Evolutionary conservation across 164 flowering plant genomes (phyloP).

Genomic region (Aristolochia fimbriata): DNA sequence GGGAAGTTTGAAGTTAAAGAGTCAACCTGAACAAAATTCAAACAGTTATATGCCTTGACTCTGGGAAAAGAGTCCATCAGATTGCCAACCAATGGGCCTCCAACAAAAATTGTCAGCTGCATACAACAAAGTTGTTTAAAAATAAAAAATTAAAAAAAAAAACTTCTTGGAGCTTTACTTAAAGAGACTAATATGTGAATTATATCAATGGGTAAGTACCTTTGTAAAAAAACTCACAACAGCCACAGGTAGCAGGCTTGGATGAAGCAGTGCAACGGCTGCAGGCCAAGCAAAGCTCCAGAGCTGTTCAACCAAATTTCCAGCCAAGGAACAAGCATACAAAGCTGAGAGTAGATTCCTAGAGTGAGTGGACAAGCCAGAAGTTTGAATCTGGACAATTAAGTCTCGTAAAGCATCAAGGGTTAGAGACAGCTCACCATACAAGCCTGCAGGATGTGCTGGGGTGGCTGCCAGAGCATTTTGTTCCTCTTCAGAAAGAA

Average conservation of each 20-base stretch:
- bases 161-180: background rate
- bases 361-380: conserved; percentile 1
- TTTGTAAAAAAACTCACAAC: conserved; percentile 78
- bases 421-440: conserved; percentile 28
- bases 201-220: conserved; percentile 25
- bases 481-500: conserved; percentile 79
- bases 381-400: background rate
- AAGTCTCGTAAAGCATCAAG: background rate
- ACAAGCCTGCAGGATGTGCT: conserved; percentile 90
- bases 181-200: background rate
- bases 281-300: conserved; percentile 99
- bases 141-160: too few relatives aligned
- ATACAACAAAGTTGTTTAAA: conserved; percentile 1
- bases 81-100: conserved; percentile 84
- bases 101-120: conserved; percentile 78
- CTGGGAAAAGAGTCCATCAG: conserved; percentile 87
- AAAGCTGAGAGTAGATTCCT: conserved; percentile 35
- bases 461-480: conserved; percentile 77
- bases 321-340: conserved; percentile 75
- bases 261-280: conserved; percentile 90
- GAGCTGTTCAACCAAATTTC: conserved; percentile 86
- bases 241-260: conserved; percentile 93
- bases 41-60: conserved; percentile 64
- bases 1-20: background rate
- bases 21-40: conserved; percentile 71